phyloP scores from a whole-genome alignment of 2,329 filamentous ascomycete species.

The Calonectria hawksworthii region DNA sequence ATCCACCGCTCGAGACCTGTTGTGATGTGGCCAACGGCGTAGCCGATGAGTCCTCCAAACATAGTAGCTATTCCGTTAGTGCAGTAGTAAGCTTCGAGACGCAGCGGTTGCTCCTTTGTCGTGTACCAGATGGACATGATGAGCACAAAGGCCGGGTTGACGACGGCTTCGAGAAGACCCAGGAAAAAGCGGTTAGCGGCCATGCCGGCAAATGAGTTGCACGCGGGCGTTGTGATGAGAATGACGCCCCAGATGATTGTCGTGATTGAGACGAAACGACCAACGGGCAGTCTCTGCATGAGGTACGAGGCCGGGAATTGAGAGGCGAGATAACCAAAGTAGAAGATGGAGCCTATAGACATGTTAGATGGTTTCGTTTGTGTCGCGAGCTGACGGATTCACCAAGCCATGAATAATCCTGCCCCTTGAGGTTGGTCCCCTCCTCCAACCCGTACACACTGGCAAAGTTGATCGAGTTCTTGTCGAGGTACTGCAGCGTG shows the following conservation, averaged over 20 bases:
- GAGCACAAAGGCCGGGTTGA: conserved; percentile 19
- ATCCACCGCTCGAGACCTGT: conserved; percentile 65
- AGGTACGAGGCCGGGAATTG: conserved; percentile 19
- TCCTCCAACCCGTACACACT: conserved; percentile 18
- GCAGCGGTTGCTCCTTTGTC: conserved; percentile 5
- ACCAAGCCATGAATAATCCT: conserved; percentile 24
- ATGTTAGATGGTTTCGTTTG: neutral
- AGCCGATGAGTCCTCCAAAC: conserved; percentile 71
- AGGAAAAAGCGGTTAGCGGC: conserved; percentile 14
- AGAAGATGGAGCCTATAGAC: conserved; percentile 11
- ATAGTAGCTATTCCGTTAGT: conserved; percentile 71
- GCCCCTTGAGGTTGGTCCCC: conserved; percentile 14
- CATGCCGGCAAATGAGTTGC: conserved; percentile 8
- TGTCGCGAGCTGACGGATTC: neutral
- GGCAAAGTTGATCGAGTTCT: conserved; percentile 24
- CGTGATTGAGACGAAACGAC: conserved; percentile 14
- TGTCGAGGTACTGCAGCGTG: conserved; percentile 21
- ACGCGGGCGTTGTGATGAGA: conserved; percentile 15
- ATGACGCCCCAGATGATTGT: conserved; percentile 20
- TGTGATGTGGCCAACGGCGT: conserved; percentile 71
- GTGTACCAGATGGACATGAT: conserved; percentile 27
- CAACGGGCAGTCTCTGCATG: conserved; percentile 16
- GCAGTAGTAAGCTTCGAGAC: conserved; percentile 29
- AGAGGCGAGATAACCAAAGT: conserved; percentile 18
- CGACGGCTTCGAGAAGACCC: conserved; percentile 9